Conservation (phyloP, 495 filamentous ascomycete species). For the Monascus purpureus region DNA sequence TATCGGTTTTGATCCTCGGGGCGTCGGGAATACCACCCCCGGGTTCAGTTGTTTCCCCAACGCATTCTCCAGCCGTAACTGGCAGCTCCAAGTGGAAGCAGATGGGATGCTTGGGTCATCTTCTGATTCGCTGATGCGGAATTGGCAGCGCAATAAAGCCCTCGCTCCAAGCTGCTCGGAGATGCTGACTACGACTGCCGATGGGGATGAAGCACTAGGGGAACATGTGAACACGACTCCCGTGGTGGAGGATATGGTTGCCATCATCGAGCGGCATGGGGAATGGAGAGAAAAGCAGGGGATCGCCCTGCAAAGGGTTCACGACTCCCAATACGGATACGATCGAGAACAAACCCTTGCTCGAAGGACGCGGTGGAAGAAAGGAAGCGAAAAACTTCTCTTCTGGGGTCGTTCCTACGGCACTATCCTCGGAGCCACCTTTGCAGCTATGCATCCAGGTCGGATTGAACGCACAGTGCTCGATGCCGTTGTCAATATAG, state of each 20-base stretch:
- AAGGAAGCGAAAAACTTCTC: conserved; percentile 33
- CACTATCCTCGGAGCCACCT: conserved; percentile 45
- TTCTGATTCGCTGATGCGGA: conserved; percentile 22
- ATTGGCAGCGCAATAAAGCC: conserved; percentile 33
- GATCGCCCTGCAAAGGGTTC: conserved; percentile 10
- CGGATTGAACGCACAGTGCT: conserved; percentile 34
- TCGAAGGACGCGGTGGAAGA: conserved; percentile 16
- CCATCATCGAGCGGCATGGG: conserved; percentile 35
- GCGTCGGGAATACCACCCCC: conserved; percentile 37
- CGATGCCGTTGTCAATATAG: conserved; percentile 41
- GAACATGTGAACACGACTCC: conserved; percentile 33
- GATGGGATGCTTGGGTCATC: conserved; percentile 30
- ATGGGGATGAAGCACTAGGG: conserved; percentile 23
- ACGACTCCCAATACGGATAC: conserved; percentile 17
- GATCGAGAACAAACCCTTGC: conserved; percentile 14
- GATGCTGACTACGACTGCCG: conserved; percentile 10
- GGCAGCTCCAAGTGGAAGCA: conserved; percentile 24
- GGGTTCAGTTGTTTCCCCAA: conserved; percentile 34
- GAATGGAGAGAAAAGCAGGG: conserved; percentile 29
- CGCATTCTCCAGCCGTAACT: conserved; percentile 20
- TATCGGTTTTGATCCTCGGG: conserved; percentile 42
- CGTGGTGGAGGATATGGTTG: conserved; percentile 36
- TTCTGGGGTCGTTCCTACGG: conserved; percentile 62
- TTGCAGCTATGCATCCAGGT: conserved; percentile 39
- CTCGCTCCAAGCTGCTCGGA: conserved; percentile 25